phyloP scores from a whole-genome alignment of 2,329 filamentous ascomycete genomes.

The Aspergillus thermomutatus region DNA sequence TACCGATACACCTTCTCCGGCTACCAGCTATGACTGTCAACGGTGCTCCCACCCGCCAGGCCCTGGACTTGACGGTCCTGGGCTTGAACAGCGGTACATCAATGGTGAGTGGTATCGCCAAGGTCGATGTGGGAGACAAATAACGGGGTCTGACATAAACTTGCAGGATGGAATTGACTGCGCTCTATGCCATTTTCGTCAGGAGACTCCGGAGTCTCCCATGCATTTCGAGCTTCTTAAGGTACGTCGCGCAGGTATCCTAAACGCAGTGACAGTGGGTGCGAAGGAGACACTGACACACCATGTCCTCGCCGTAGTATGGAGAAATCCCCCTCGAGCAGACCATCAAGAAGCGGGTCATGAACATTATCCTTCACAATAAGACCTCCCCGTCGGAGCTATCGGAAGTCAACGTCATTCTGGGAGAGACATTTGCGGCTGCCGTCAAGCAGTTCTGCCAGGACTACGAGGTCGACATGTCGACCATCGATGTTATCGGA shows the following conservation, averaged over 20 bases:
- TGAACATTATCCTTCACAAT: conserved; percentile 55
- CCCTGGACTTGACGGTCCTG: conserved; percentile 43
- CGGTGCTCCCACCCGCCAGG: background rate
- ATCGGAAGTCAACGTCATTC: conserved; percentile 55
- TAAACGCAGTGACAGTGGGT: background rate
- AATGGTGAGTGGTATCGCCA: too few species aligned
- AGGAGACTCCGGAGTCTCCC: conserved; percentile 49
- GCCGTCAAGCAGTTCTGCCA: conserved; percentile 50
- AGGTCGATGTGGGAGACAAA: too few species aligned
- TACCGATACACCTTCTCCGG: background rate
- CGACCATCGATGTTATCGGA: background rate
- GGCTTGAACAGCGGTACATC: conserved; percentile 51
- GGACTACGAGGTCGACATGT: conserved; percentile 25
- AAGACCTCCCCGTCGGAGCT: conserved; percentile 52
- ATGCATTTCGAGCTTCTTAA: conserved; percentile 57
- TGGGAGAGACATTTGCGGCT: conserved; percentile 46
- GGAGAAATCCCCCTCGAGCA: conserved; percentile 54
- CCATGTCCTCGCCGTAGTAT: conserved; percentile 30
- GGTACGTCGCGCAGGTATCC: conserved; percentile 7
- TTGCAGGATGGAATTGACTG: conserved; percentile 54
- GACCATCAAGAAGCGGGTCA: conserved; percentile 52
- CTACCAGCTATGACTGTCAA: background rate
- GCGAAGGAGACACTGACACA: background rate
- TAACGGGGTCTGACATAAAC: too few species aligned
- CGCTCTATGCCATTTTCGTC: conserved; percentile 55